These are phyloP conservation scores for Aspergillus baeticus DNA, from an alignment of 495 filamentous ascomycete species.

Conservation along the genomic window DNA sequence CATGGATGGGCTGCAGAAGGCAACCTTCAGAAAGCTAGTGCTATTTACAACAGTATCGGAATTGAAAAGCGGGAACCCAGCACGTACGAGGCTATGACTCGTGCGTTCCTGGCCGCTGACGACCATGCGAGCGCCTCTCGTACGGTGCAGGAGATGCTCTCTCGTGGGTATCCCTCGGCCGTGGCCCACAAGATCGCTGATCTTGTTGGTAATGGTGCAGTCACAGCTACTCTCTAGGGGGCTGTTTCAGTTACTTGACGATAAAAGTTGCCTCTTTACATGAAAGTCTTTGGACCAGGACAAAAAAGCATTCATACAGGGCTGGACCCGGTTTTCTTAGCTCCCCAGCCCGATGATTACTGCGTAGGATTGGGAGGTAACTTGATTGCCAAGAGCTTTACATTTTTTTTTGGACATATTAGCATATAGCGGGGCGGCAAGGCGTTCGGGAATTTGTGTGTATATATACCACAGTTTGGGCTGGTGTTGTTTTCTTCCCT, in stretches of 20 bases:
- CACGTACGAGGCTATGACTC: slow-evolving; percentile 99
- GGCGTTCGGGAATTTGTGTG: slow-evolving; percentile 26
- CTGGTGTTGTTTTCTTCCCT: slow-evolving; percentile 15
- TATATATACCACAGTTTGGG: slow-evolving; percentile 33
- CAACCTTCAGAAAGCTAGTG: slow-evolving; percentile 73
- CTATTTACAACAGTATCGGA: slow-evolving; percentile 73
- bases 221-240: slow-evolving; percentile 25
- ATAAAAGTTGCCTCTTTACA: slow-evolving; percentile 17
- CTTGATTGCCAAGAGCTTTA: slow-evolving; percentile 25
- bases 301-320: slow-evolving; percentile 30
- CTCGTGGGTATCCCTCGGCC: slow-evolving; percentile 84
- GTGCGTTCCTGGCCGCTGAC: slow-evolving; percentile 83
- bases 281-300: slow-evolving; percentile 23
- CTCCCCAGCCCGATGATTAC: slow-evolving; percentile 26
- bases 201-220: slow-evolving; percentile 63
- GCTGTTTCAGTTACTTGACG: slow-evolving; percentile 1
- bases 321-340: slow-evolving; percentile 40
- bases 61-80: slow-evolving; percentile 83
- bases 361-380: slow-evolving; percentile 32
- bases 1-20: slow-evolving; percentile 91
- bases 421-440: slow-evolving; percentile 37
- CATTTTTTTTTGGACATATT: slow-evolving; percentile 24
- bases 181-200: slow-evolving; percentile 91
- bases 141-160: slow-evolving; percentile 88
- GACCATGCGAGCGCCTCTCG: slow-evolving; percentile 69